These are phyloP conservation scores for Lactifluus echinatus DNA, from an alignment of 768 basidiomycete genomes.

Conservation along the genomic window DNA sequence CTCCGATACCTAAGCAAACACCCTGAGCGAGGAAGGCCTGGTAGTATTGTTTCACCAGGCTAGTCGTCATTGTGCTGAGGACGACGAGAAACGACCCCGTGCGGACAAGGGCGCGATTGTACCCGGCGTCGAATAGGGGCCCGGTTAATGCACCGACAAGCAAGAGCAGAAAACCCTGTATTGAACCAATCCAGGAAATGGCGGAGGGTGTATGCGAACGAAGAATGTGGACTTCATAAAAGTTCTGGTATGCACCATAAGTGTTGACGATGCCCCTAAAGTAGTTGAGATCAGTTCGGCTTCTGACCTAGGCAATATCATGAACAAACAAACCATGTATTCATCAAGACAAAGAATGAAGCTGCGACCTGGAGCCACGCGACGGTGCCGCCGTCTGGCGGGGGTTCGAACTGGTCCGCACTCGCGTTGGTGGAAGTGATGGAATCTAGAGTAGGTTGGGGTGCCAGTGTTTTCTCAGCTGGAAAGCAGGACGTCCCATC, in stretches of 20 bases:
- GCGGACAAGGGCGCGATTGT: slow-evolving; percentile 17
- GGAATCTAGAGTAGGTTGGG: neutral
- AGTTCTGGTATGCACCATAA: slow-evolving; percentile 19
- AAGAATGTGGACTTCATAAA: slow-evolving; percentile 14
- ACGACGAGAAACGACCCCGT: slow-evolving; percentile 19
- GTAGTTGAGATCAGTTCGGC: neutral
- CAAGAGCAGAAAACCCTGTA: slow-evolving; percentile 19
- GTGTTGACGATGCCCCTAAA: slow-evolving; percentile 22
- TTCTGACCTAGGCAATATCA: no score
- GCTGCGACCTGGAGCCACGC: slow-evolving; percentile 20
- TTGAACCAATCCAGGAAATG: slow-evolving; percentile 22
- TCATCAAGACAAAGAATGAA: slow-evolving; percentile 19
- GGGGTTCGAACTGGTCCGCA: neutral
- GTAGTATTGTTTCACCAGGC: slow-evolving; percentile 17
- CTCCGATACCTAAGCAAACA: slow-evolving; percentile 33
- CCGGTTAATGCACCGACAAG: slow-evolving; percentile 14
- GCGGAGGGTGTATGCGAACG: slow-evolving; percentile 13
- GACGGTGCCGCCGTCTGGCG: slow-evolving; percentile 11
- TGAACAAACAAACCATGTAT: slow-evolving; percentile 16
- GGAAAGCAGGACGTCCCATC: neutral
- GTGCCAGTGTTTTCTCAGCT: neutral
- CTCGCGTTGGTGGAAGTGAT: neutral
- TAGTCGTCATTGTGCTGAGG: slow-evolving; percentile 19
- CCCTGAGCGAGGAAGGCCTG: slow-evolving; percentile 41
- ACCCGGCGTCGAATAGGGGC: slow-evolving; percentile 21